phyloP scores from a whole-genome alignment of 208 protist genomes.

The Herpetomonas muscarum region DNA sequence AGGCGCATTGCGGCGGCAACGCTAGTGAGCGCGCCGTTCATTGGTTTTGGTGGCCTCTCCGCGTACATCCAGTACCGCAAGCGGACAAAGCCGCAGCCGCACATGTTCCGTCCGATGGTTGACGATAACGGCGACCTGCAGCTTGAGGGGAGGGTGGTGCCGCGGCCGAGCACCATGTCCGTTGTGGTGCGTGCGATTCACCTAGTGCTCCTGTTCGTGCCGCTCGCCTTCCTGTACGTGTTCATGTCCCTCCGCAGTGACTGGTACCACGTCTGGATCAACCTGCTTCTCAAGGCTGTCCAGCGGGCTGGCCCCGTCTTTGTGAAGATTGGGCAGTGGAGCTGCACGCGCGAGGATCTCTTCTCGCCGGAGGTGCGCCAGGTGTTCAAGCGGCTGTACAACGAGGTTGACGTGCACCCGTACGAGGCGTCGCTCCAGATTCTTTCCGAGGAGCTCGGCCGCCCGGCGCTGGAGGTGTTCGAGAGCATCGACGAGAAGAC shows the following conservation, averaged over 20 bases:
- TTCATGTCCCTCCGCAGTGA: conserved; percentile 49
- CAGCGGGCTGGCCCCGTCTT: conserved; percentile 83
- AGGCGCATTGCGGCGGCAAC: conserved; percentile 14
- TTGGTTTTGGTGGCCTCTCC: conserved; percentile 38
- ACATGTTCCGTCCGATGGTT: conserved; percentile 61
- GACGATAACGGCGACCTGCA: conserved; percentile 59
- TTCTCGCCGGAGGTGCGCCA: conserved; percentile 75
- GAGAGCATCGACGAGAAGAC: conserved; percentile 54
- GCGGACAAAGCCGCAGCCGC: conserved; percentile 34
- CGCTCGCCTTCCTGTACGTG: conserved; percentile 64
- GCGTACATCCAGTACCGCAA: conserved; percentile 71
- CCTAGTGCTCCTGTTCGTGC: conserved; percentile 68
- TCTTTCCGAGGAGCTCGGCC: conserved; percentile 67
- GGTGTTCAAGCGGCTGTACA: conserved; percentile 79
- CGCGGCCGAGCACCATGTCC: conserved; percentile 22
- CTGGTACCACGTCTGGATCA: conserved; percentile 71
- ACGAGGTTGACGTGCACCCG: conserved; percentile 71
- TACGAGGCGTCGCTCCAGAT: conserved; percentile 66
- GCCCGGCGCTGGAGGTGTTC: conserved; percentile 57
- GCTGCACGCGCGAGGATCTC: conserved; percentile 85
- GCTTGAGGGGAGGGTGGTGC: conserved; percentile 49
- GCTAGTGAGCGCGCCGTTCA: conserved; percentile 39
- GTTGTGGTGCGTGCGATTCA: conserved; percentile 53
- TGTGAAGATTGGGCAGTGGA: conserved; percentile 91
- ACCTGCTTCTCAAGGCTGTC: conserved; percentile 62